Evolutionary conservation across 345 rosid species (phyloP).

Genomic region (Sisymbrium altissimum): DNA sequence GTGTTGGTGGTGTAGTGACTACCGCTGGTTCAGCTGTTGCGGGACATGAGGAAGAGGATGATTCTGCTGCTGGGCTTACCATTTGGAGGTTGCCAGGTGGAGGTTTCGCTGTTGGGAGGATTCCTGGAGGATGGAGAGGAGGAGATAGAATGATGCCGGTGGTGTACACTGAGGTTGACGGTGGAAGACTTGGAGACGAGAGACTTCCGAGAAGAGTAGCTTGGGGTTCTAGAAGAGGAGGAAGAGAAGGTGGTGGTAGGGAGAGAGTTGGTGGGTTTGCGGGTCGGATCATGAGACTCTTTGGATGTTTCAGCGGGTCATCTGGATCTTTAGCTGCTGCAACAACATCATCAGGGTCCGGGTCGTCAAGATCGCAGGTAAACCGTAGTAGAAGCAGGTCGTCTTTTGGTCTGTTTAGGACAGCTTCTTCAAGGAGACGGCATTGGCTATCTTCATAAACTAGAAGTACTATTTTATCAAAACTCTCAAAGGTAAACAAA

Average conservation of each 20-base stretch:
- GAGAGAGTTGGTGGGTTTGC: constrained; percentile 49
- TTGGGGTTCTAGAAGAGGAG: constrained; percentile 57
- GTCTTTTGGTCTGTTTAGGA: constrained; percentile 21
- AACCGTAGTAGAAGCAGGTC: constrained; percentile 27
- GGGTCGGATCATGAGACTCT: constrained; percentile 42
- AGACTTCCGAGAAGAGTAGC: constrained; percentile 68
- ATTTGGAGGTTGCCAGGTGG: constrained; percentile 96
- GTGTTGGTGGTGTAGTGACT: not conserved
- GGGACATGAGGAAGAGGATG: constrained; percentile 28
- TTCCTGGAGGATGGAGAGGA: constrained; percentile 67
- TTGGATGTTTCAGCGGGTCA: constrained; percentile 59
- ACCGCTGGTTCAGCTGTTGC: not conserved
- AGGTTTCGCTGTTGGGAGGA: constrained; percentile 92
- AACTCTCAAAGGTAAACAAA: not conserved
- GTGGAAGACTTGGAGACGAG: constrained; percentile 55
- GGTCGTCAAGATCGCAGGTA: constrained; percentile 14
- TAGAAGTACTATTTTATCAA: not conserved
- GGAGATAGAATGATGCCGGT: constrained; percentile 71
- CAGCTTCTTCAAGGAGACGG: constrained; percentile 30
- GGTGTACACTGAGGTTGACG: constrained; percentile 92
- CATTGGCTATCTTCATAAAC: constrained; percentile 27
- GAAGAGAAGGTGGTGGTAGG: constrained; percentile 50
- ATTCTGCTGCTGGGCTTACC: constrained; percentile 70
- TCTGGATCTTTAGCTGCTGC: constrained; percentile 29
- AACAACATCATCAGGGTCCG: constrained; percentile 20